Conservation (phyloP, 2,329 filamentous ascomycete genomes). For the Akanthomyces dipterigenus region DNA sequence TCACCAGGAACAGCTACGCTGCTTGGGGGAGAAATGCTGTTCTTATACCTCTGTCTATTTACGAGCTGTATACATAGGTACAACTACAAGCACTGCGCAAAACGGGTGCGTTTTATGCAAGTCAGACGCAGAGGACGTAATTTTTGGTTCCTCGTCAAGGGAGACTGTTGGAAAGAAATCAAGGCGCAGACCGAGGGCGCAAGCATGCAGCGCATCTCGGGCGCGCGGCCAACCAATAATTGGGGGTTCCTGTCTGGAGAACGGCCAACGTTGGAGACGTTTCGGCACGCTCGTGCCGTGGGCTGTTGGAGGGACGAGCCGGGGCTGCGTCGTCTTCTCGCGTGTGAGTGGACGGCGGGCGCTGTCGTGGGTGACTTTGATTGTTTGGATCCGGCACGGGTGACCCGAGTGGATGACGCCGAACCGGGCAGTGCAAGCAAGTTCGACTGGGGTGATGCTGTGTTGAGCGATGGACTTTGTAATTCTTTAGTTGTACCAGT, state of each 20-base stretch:
- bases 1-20: neutral
- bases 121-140: neutral
- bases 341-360: neutral
- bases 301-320: neutral
- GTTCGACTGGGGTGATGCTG: neutral
- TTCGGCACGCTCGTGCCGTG: slow-evolving; percentile 11
- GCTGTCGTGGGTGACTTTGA: neutral
- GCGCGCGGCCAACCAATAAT: slow-evolving; percentile 3
- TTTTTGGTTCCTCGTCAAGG: neutral
- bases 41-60: neutral
- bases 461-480: neutral
- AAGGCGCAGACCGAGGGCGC: neutral
- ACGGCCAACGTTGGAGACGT: slow-evolving; percentile 2
- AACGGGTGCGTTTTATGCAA: too few relatives aligned
- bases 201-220: neutral
- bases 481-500: too few relatives aligned
- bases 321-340: neutral
- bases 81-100: neutral
- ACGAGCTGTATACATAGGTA: neutral
- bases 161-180: neutral
- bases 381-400: neutral
- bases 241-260: neutral
- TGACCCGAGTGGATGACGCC: neutral
- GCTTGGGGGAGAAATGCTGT: neutral
- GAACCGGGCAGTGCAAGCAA: neutral